Evolutionary conservation across 306 rosid genomes (phyloP).

Genomic region (Oemleria cerasiformis): DNA sequence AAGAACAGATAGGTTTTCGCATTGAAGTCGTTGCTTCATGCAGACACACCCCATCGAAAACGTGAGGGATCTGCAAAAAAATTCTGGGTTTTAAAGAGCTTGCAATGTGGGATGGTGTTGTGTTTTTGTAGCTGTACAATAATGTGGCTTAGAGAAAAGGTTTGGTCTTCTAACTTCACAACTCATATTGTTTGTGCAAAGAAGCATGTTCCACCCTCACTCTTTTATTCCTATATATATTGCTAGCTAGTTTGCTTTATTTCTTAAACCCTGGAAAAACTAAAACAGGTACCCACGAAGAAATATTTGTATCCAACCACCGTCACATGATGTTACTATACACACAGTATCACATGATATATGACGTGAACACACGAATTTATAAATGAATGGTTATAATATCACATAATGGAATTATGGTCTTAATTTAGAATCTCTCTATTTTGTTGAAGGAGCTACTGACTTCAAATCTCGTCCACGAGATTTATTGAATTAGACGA

Average conservation of each 20-base stretch:
- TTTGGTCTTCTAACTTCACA: not conserved
- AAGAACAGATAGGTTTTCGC: constrained; percentile 39
- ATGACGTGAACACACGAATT: too few species aligned
- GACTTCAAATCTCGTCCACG: not conserved
- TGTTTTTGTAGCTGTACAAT: not conserved
- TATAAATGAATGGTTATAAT: too few species aligned
- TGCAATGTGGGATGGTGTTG: not conserved
- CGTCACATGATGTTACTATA: too few species aligned
- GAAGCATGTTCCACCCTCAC: not conserved
- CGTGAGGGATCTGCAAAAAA: not conserved
- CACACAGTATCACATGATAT: too few species aligned
- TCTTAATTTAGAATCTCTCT: too few species aligned
- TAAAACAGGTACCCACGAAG: too few species aligned
- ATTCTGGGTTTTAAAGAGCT: not conserved
- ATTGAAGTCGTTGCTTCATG: constrained; percentile 33
- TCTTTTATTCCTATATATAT: not conserved
- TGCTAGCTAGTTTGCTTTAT: not conserved
- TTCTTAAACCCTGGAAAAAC: not conserved
- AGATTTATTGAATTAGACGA: too few species aligned
- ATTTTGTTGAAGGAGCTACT: too few species aligned
- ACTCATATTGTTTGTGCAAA: not conserved
- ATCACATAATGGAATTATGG: too few species aligned
- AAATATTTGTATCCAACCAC: too few species aligned
- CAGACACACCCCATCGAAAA: constrained; percentile 30
- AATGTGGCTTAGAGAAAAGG: not conserved